Evolutionary conservation across 2,329 filamentous ascomycete genomes (phyloP), one percentile per base, ranked within the genome.

Genomic region (Ophiostoma sp.): DNA sequence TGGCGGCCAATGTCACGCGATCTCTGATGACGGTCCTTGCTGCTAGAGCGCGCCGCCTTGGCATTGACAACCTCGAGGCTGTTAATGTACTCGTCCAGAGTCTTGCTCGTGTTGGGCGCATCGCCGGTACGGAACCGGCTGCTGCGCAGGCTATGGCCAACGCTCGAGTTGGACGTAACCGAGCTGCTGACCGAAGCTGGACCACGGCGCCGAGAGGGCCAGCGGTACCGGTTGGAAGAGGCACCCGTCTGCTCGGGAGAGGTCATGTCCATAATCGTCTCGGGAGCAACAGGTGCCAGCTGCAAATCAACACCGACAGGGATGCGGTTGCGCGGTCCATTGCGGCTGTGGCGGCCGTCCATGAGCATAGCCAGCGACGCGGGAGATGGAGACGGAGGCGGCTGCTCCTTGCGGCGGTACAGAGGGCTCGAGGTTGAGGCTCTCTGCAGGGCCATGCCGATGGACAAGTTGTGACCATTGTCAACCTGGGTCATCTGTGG

Each of bases 21-120:
- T 50, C 81, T 80, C 12, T 78, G 79, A 7, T 83, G 82, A n/a
- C 83, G 81, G 52, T 87, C 86, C 1, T 83, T 82, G 78, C 87
- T 89, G 59, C 79, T 85, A 71, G 88, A 87, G 8, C 89, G 86
- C 75, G 85, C 87, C 75, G 84, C 85, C 73, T 90, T 90, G 11
- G 93, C 93, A 69, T 69, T 52, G 17, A 69, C n/a, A 6, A 93
- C 88, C 45, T 97, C 94, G 1, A 97, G 83, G 79, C 93, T 96
- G 82, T 90, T 93, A 76, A 97, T 95, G 79, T 96, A 97, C 76
- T 95, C 91, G 77, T 97, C 93, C 48, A 93, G 87, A 76, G 89
- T 93, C 75, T 90, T 88, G 55, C 86, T 87, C 77, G 88, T 91
- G 12, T 83, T 52, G 80, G 84, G 68, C 81, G 84, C 75, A 83